Evolutionary conservation across 345 rosid species (phyloP).

Genomic region (Trapa bicornis): DNA sequence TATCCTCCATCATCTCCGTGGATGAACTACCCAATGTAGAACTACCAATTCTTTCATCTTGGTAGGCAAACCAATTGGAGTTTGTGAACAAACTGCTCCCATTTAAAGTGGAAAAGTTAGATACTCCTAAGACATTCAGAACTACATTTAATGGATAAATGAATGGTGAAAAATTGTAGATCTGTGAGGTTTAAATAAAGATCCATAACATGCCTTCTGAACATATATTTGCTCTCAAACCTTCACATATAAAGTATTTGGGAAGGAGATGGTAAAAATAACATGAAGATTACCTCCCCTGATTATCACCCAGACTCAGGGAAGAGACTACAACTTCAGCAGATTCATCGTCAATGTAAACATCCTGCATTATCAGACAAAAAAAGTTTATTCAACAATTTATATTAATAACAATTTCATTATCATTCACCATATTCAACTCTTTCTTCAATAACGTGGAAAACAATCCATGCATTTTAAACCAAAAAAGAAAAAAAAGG

Average conservation of each 20-base stretch:
- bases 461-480: neutral
- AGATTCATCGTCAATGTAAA: slow-evolving; percentile 87
- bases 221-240: no score
- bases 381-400: neutral
- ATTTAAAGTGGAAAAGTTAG: neutral
- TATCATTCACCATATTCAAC: neutral
- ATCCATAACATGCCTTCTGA: no score
- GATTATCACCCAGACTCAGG: slow-evolving; percentile 89
- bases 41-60: slow-evolving; percentile 55
- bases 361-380: slow-evolving; percentile 42
- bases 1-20: slow-evolving; percentile 62
- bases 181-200: no score
- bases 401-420: neutral
- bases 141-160: no score
- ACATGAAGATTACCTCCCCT: slow-evolving; percentile 44
- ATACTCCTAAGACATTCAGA: neutral
- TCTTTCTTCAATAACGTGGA: neutral
- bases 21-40: slow-evolving; percentile 41
- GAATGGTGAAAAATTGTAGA: no score
- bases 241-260: neutral
- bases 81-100: slow-evolving; percentile 75
- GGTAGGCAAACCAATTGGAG: slow-evolving; percentile 95
- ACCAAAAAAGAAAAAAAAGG: no score
- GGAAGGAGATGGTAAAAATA: neutral
- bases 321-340: slow-evolving; percentile 92